Conservation (phyloP, 805 yeast genomes). For the Hemisphaericaspora nanyangensis region DNA sequence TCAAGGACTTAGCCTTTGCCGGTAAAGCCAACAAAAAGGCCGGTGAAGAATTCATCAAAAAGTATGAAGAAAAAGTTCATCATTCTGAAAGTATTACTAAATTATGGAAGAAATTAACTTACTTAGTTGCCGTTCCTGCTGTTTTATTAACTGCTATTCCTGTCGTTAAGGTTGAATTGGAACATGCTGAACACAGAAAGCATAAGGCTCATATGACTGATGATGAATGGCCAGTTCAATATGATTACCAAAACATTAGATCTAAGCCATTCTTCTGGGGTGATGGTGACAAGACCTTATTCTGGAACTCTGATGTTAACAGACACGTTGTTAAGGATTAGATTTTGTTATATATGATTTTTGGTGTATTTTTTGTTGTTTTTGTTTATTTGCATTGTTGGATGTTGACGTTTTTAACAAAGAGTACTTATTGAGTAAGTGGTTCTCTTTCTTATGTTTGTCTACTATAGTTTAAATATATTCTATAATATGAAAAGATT, state of each 20-base stretch:
- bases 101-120: slow-evolving; percentile 83
- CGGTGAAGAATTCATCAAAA: slow-evolving; percentile 66
- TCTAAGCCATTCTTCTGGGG: slow-evolving; percentile 94
- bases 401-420: not conserved
- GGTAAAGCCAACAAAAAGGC: slow-evolving; percentile 49
- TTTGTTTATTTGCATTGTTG: not conserved
- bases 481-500: not conserved
- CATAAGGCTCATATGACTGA: slow-evolving; percentile 72
- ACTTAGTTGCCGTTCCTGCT: slow-evolving; percentile 79
- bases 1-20: slow-evolving; percentile 39
- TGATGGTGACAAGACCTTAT: slow-evolving; percentile 93
- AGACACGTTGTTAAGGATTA: slow-evolving; percentile 58
- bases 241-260: slow-evolving; percentile 91
- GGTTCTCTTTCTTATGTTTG: not conserved
- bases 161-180: slow-evolving; percentile 76
- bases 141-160: slow-evolving; percentile 72
- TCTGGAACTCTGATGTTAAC: slow-evolving; percentile 94
- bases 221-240: slow-evolving; percentile 89
- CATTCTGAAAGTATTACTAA: slow-evolving; percentile 77
- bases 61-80: slow-evolving; percentile 59
- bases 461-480: not conserved
- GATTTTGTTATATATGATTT: too few species aligned
- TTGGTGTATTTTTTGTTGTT: not conserved
- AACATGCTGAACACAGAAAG: slow-evolving; percentile 87
- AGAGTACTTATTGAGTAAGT: not conserved